A percentile compares a stretch with the other conserved stretches of the same genome.
phyloP scores from a whole-genome alignment of 2,329 filamentous ascomycete genomes.

The Fusarium caatingaense region DNA sequence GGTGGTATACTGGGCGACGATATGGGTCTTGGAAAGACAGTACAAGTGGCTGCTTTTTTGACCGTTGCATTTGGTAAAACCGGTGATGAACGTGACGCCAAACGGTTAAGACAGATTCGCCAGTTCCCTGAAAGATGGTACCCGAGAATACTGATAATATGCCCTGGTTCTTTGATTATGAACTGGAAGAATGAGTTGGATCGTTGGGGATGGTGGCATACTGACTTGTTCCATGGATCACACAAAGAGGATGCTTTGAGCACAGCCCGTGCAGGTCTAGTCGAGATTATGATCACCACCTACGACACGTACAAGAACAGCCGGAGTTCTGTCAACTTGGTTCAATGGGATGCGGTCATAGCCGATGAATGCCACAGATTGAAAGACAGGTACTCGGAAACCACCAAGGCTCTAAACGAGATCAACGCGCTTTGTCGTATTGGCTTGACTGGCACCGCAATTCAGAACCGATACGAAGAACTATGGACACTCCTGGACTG shows the following conservation, averaged over 20 bases:
- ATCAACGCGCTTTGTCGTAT: slow-evolving; percentile 93
- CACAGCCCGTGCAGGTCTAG: slow-evolving; percentile 77
- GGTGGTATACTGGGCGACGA: slow-evolving; percentile 94
- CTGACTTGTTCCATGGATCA: slow-evolving; percentile 81
- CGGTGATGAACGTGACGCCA: slow-evolving; percentile 84
- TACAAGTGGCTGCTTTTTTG: slow-evolving; percentile 93
- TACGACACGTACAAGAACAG: slow-evolving; percentile 90
- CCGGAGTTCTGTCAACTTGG: slow-evolving; percentile 77
- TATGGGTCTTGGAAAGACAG: slow-evolving; percentile 97
- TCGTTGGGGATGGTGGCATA: slow-evolving; percentile 96
- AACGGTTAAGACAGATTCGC: slow-evolving; percentile 88
- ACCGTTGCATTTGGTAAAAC: slow-evolving; percentile 95
- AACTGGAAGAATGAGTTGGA: slow-evolving; percentile 92
- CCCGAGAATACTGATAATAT: slow-evolving; percentile 80
- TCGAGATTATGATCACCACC: slow-evolving; percentile 94
- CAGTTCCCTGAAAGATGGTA: slow-evolving; percentile 77
- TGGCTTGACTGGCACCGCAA: slow-evolving; percentile 92
- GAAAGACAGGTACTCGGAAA: slow-evolving; percentile 82
- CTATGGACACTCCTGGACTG: slow-evolving; percentile 96
- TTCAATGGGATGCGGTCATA: slow-evolving; percentile 93
- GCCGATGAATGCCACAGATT: slow-evolving; percentile 94
- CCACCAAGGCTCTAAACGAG: slow-evolving; percentile 87
- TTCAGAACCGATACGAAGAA: slow-evolving; percentile 98
- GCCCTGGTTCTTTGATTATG: slow-evolving; percentile 85
- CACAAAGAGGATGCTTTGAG: slow-evolving; percentile 76